A percentile compares a stretch with the other conserved stretches of the same genome.
Evolutionary conservation across 2,329 filamentous ascomycete genomes (phyloP).

Genomic region (Lecanosticta acicola): DNA sequence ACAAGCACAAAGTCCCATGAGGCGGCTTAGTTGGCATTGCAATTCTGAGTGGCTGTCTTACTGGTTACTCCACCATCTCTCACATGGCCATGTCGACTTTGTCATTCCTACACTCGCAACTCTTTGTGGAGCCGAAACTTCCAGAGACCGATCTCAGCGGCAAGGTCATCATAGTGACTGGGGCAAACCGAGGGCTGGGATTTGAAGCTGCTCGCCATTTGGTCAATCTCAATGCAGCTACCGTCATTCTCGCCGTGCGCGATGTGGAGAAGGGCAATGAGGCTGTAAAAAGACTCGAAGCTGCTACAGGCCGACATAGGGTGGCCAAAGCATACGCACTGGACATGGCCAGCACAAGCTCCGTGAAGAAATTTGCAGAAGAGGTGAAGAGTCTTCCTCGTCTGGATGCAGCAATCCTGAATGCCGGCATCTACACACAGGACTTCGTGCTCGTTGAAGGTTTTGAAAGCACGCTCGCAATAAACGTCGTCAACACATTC

Average conservation of each 20-base stretch:
- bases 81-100: too few relatives aligned
- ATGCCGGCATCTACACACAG: constrained; percentile 38
- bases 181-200: constrained; percentile 45
- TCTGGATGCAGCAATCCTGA: constrained; percentile 36
- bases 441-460: constrained; percentile 36
- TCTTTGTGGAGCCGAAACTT: constrained; percentile 35
- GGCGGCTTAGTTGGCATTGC: too few relatives aligned
- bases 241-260: constrained; percentile 44
- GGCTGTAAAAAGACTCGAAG: constrained; percentile 39
- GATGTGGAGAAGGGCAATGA: constrained; percentile 41
- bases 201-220: constrained; percentile 43
- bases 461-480: constrained; percentile 46
- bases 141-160: constrained; percentile 18
- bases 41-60: too few relatives aligned
- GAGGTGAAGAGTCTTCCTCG: constrained; percentile 29
- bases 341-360: constrained; percentile 39
- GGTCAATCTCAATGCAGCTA: constrained; percentile 35
- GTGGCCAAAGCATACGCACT: constrained; percentile 44
- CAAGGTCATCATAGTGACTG: constrained; percentile 44
- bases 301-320: constrained; percentile 28
- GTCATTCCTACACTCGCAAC: constrained; percentile 41
- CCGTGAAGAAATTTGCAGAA: constrained; percentile 34
- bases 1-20: too few relatives aligned
- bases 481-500: constrained; percentile 52
- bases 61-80: too few relatives aligned